Conservation (phyloP, 805 yeast species). For the Kluyveromyces wickerhamii region DNA sequence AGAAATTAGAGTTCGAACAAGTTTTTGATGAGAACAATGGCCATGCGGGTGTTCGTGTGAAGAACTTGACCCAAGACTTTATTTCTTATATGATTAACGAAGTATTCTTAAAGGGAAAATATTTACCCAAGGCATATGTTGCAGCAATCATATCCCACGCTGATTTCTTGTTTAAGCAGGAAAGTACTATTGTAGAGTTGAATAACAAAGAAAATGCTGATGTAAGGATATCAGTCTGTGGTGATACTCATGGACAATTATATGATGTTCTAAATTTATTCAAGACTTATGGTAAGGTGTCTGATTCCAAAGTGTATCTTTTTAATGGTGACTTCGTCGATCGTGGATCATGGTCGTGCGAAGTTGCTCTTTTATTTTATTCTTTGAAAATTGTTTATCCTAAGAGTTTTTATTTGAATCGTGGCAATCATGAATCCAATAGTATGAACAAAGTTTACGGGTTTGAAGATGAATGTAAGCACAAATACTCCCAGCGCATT, state of each 20-base stretch:
- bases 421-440: conserved; percentile 96
- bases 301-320: conserved; percentile 55
- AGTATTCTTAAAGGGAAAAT: conserved; percentile 65
- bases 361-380: conserved; percentile 78
- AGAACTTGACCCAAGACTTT: conserved; percentile 45
- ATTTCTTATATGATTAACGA: conserved; percentile 53
- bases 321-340: conserved; percentile 98
- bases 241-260: conserved; percentile 97
- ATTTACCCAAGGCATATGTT: conserved; percentile 72
- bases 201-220: conserved; percentile 24
- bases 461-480: conserved; percentile 90
- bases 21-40: conserved; percentile 20
- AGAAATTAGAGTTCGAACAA: conserved; percentile 22
- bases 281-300: conserved; percentile 62
- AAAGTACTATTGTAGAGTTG: conserved; percentile 72
- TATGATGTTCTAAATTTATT: conserved; percentile 83
- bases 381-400: conserved; percentile 75
- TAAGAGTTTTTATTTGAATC: conserved; percentile 57
- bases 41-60: conserved; percentile 23
- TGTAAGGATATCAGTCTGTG: conserved; percentile 70
- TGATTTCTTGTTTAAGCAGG: conserved; percentile 52
- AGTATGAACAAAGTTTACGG: conserved; percentile 97
- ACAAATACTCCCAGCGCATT: conserved; percentile 73
- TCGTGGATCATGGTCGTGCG: conserved; percentile 97
- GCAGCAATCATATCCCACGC: conserved; percentile 74